Evolutionary conservation across 345 rosid genomes (phyloP).

Genomic region (Salix brachista): DNA sequence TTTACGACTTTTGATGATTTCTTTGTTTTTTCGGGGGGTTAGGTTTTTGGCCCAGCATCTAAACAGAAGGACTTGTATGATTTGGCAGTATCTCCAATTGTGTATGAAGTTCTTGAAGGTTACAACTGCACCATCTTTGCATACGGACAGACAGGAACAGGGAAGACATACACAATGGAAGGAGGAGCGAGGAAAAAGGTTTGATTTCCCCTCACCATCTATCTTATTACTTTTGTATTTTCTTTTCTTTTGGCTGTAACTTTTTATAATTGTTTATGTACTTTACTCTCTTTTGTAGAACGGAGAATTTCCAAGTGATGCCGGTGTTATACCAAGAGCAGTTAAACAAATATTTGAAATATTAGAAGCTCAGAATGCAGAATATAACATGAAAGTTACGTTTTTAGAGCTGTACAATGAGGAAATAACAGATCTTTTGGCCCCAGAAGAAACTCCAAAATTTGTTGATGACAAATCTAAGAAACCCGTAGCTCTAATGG

Average conservation of each 20-base stretch:
- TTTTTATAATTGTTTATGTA: conserved; percentile 19
- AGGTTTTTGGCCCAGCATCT: conserved; percentile 96
- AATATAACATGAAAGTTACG: conserved; percentile 96
- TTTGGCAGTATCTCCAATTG: conserved; percentile 82
- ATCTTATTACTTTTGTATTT: not conserved
- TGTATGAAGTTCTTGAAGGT: conserved; percentile 95
- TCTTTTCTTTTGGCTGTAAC: not conserved
- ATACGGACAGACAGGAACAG: conserved; percentile 97
- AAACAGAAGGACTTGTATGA: conserved; percentile 83
- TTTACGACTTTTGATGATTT: not conserved
- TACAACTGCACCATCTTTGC: conserved; percentile 99
- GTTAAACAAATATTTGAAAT: conserved; percentile 88
- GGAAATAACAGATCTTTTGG: conserved; percentile 96
- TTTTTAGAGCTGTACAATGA: conserved; percentile 91
- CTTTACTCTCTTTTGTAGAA: conserved; percentile 43
- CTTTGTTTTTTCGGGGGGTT: not conserved
- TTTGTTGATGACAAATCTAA: conserved; percentile 86
- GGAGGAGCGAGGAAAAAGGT: conserved; percentile 98
- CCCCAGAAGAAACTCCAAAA: conserved; percentile 72
- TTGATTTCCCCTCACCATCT: not conserved
- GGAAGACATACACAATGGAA: conserved; percentile 99
- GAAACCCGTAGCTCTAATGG: conserved; percentile 95
- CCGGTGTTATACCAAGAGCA: conserved; percentile 96
- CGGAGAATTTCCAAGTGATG: conserved; percentile 93
- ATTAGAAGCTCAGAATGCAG: conserved; percentile 83